Conservation (phyloP, 306 rosid species). For the Glycine latifolia region DNA sequence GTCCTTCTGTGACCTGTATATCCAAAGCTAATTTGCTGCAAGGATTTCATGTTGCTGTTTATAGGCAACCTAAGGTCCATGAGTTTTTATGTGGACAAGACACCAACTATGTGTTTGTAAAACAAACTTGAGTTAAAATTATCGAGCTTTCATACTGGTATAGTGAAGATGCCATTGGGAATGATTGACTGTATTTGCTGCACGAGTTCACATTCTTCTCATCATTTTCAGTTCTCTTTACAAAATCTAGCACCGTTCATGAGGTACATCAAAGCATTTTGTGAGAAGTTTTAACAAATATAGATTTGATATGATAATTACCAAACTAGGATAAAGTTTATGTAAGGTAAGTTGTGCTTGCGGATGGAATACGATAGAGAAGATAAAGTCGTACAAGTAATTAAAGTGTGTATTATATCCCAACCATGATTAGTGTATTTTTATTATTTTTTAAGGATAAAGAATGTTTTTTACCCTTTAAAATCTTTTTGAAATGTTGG, state of each 20-base stretch:
- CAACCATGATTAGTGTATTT: background rate
- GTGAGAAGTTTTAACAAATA: background rate
- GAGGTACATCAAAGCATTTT: background rate
- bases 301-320: background rate
- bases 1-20: conserved; percentile 4
- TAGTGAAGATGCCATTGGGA: background rate
- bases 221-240: background rate
- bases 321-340: background rate
- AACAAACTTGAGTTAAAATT: conserved; percentile 13
- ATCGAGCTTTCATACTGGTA: conserved; percentile 5
- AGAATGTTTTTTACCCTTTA: too few species aligned
- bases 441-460: too few species aligned
- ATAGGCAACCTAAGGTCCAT: conserved; percentile 39
- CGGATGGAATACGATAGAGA: background rate
- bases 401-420: background rate
- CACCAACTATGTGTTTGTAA: conserved; percentile 34
- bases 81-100: conserved; percentile 35
- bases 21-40: conserved; percentile 41
- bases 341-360: background rate
- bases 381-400: background rate
- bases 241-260: background rate
- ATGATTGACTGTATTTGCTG: conserved; percentile 8
- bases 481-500: too few species aligned
- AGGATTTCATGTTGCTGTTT: conserved; percentile 44
- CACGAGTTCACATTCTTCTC: background rate